Conservation (phyloP, 2,329 filamentous ascomycete species). For the Myriosclerotinia curreyana region DNA sequence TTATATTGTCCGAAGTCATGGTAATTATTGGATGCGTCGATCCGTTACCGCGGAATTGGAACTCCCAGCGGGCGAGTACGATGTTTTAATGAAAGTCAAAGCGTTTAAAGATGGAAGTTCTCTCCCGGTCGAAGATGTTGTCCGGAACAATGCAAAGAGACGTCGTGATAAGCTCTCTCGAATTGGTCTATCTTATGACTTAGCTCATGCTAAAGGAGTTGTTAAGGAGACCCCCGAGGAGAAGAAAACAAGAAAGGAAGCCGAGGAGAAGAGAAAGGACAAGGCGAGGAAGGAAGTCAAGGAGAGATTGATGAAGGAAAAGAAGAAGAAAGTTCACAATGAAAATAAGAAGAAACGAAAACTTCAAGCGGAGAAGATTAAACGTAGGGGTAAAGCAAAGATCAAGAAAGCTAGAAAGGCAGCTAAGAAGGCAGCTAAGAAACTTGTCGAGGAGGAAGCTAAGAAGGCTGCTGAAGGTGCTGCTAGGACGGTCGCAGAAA, state of each 20-base stretch:
- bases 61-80: constrained; percentile 56
- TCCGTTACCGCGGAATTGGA: constrained; percentile 58
- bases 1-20: constrained; percentile 56
- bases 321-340: constrained; percentile 31
- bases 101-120: constrained; percentile 45
- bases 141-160: constrained; percentile 40
- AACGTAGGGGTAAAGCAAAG: constrained; percentile 25
- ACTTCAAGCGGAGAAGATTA: constrained; percentile 20
- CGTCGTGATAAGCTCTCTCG: constrained; percentile 54
- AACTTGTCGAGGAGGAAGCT: constrained; percentile 23
- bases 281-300: constrained; percentile 43
- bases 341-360: constrained; percentile 25
- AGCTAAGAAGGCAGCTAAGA: constrained; percentile 21
- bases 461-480: constrained; percentile 5
- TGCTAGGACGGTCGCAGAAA: background rate
- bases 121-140: constrained; percentile 47
- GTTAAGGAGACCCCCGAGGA: constrained; percentile 45
- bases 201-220: constrained; percentile 58
- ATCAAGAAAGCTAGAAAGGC: constrained; percentile 25
- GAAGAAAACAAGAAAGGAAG: constrained; percentile 47
- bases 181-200: constrained; percentile 58
- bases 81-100: constrained; percentile 54
- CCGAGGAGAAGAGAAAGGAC: constrained; percentile 44
- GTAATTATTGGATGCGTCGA: constrained; percentile 47
- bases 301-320: constrained; percentile 39